These are phyloP conservation scores for Yarrowia sp. DNA, from an alignment of 805 yeast species.

Conservation along the genomic window DNA sequence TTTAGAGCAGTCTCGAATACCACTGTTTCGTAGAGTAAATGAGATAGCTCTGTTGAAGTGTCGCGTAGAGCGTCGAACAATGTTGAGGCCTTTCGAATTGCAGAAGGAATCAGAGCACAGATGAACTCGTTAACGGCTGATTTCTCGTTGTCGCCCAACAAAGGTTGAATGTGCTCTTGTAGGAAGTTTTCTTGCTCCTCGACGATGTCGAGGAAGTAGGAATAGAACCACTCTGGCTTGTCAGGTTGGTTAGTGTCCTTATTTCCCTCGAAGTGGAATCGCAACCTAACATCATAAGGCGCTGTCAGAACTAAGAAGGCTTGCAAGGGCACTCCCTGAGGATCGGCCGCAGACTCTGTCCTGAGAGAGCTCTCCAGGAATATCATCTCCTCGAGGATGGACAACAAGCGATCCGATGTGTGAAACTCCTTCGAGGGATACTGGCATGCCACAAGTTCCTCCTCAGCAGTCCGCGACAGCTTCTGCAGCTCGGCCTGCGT, in stretches of 20 bases:
- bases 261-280: conserved; percentile 65
- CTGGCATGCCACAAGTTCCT: conserved; percentile 10
- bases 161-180: conserved; percentile 43
- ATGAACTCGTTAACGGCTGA: conserved; percentile 55
- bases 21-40: conserved; percentile 63
- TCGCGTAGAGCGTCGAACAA: conserved; percentile 46
- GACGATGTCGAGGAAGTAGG: conserved; percentile 52
- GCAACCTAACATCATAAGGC: conserved; percentile 59
- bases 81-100: conserved; percentile 54
- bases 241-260: conserved; percentile 67
- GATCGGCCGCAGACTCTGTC: conserved; percentile 4
- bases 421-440: conserved; percentile 28
- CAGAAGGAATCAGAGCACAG: conserved; percentile 56
- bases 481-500: not conserved
- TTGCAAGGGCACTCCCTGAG: conserved; percentile 21
- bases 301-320: conserved; percentile 56
- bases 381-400: conserved; percentile 13
- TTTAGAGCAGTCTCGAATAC: conserved; percentile 62
- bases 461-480: not conserved
- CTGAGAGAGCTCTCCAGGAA: conserved; percentile 18
- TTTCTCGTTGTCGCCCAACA: conserved; percentile 41
- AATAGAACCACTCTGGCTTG: conserved; percentile 75
- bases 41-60: conserved; percentile 61
- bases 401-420: conserved; percentile 2
- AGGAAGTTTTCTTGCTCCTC: conserved; percentile 49